phyloP scores from a whole-genome alignment of 2,329 filamentous ascomycete species.

The Penicillium sp. region DNA sequence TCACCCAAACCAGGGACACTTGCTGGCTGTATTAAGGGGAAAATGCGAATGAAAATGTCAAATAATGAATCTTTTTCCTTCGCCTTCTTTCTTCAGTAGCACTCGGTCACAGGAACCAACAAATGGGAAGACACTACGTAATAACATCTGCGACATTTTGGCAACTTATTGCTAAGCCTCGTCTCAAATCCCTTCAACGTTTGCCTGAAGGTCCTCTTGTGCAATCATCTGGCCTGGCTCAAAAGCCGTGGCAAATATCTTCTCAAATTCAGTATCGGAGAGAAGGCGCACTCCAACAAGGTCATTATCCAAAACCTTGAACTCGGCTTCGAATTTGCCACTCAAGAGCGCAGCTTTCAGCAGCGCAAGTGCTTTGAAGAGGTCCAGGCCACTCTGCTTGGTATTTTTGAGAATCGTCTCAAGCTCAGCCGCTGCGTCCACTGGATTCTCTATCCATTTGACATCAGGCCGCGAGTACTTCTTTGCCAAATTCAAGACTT shows the following conservation, averaged over 20 bases:
- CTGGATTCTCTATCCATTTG: not conserved
- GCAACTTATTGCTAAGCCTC: not conserved
- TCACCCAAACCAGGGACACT: too few species aligned
- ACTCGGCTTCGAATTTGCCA: not conserved
- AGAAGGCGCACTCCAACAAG: not conserved
- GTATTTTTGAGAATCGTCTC: not conserved
- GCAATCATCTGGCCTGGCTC: not conserved
- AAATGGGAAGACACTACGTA: not conserved
- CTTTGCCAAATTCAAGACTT: not conserved
- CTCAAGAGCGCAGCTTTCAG: constrained; percentile 1
- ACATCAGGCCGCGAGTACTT: not conserved
- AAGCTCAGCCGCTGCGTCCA: not conserved
- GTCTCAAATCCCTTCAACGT: not conserved
- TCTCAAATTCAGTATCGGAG: constrained; percentile 1
- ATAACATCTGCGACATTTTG: not conserved
- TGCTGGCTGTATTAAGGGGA: not conserved
- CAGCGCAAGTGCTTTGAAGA: not conserved
- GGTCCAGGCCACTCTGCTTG: not conserved
- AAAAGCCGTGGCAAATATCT: not conserved
- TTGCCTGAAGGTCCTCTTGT: not conserved
- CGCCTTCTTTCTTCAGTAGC: not conserved
- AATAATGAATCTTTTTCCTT: too few species aligned
- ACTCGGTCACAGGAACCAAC: not conserved
- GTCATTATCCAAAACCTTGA: not conserved
- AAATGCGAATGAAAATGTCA: not conserved